Evolutionary conservation across 192 early-diverging fungal genomes (phyloP).

Genomic region (Coemansia sp.): DNA sequence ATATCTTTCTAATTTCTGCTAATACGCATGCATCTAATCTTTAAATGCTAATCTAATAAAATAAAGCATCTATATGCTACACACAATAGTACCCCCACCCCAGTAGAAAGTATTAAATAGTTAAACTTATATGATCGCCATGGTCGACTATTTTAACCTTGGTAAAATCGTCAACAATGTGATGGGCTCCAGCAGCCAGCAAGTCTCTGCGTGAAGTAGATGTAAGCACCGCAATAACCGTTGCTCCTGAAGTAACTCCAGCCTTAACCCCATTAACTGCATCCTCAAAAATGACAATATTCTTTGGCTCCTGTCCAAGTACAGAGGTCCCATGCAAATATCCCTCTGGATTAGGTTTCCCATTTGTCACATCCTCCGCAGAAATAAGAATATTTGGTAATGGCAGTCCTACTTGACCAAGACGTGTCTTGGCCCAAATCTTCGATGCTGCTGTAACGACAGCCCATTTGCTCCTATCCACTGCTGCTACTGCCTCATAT

Average conservation of each 20-base stretch:
- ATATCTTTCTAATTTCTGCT: too few species aligned
- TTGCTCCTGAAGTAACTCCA: slow-evolving; percentile 23
- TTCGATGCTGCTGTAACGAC: slow-evolving; percentile 36
- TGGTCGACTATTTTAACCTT: slow-evolving; percentile 2
- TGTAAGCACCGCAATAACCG: slow-evolving; percentile 33
- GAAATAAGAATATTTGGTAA: slow-evolving; percentile 24
- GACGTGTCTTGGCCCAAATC: slow-evolving; percentile 18
- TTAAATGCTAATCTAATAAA: too few species aligned
- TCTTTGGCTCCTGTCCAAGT: slow-evolving; percentile 12
- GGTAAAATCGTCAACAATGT: slow-evolving; percentile 25
- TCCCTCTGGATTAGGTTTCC: slow-evolving; percentile 36
- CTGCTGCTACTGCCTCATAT: slow-evolving; percentile 3
- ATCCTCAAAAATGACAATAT: slow-evolving; percentile 43
- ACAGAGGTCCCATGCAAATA: slow-evolving; percentile 18
- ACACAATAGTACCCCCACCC: too few species aligned
- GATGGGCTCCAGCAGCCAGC: slow-evolving; percentile 20
- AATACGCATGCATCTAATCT: too few species aligned
- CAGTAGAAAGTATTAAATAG: too few species aligned
- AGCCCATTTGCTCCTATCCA: slow-evolving; percentile 23
- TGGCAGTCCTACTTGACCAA: slow-evolving; percentile 22
- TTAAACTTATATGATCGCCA: slow-evolving; percentile 7
- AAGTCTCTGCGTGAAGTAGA: slow-evolving; percentile 19
- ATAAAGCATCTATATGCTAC: too few species aligned
- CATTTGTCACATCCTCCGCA: slow-evolving; percentile 11
- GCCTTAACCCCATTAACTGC: slow-evolving; percentile 35